A percentile compares a stretch with the other conserved stretches of the same genome.
Conservation (phyloP, 2,329 filamentous ascomycete species). For the Sarocladium strictum region DNA sequence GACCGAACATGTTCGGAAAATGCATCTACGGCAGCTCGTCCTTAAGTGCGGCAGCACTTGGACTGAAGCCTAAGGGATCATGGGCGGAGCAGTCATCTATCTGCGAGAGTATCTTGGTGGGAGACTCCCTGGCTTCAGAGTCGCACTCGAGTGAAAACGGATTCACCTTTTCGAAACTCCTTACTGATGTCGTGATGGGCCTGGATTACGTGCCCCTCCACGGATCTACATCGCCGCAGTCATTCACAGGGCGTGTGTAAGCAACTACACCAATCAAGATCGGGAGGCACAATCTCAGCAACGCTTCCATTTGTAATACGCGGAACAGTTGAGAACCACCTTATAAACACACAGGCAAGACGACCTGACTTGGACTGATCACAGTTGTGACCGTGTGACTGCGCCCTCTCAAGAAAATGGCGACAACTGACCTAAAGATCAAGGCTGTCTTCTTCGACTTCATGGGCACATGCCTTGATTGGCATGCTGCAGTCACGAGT, state of each 20-base stretch:
- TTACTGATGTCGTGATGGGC: too few relatives aligned
- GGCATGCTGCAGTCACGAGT: constrained; percentile 36
- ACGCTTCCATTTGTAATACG: background rate
- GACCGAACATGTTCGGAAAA: too few relatives aligned
- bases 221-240: background rate
- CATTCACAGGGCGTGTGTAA: background rate
- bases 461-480: constrained; percentile 53
- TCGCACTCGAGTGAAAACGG: too few relatives aligned
- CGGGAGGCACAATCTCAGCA: background rate
- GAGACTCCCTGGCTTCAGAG: background rate
- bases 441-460: constrained; percentile 51
- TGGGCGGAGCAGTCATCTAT: constrained; percentile 29
- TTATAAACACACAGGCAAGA: too few relatives aligned
- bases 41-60: too few relatives aligned
- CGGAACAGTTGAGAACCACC: background rate
- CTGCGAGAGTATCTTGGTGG: constrained; percentile 31
- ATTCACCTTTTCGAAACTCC: too few relatives aligned
- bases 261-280: too few relatives aligned
- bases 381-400: too few relatives aligned
- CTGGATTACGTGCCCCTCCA: too few relatives aligned
- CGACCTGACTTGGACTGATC: too few relatives aligned
- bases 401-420: background rate
- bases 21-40: too few relatives aligned
- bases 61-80: constrained; percentile 28
- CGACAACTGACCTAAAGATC: constrained; percentile 17